phyloP scores from a whole-genome alignment of 768 basidiomycete species.

The Rhodotorula sphaerocarpa region DNA sequence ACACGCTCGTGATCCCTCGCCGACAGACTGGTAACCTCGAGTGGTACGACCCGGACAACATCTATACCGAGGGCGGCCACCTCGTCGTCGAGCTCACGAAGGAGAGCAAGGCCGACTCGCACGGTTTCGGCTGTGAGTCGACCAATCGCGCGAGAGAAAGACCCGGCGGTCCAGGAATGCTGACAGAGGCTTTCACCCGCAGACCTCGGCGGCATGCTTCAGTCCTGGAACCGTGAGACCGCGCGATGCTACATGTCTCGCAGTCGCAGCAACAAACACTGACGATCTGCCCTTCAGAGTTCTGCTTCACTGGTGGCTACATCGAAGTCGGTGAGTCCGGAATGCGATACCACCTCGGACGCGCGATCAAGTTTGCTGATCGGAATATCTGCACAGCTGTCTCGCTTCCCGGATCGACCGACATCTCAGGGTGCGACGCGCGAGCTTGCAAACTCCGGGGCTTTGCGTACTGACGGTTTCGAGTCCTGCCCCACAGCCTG shows the following conservation, averaged over 20 bases:
- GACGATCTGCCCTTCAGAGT: too few species aligned
- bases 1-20: not conserved
- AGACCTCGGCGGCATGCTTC: constrained; percentile 53
- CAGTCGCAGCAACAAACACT: too few species aligned
- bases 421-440: constrained; percentile 14
- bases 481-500: too few species aligned
- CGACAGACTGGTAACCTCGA: not conserved
- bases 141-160: too few species aligned
- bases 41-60: constrained; percentile 42
- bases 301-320: constrained; percentile 38
- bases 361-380: too few species aligned
- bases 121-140: constrained; percentile 17
- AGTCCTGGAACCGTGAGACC: constrained; percentile 42
- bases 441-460: constrained; percentile 12
- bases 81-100: constrained; percentile 35
- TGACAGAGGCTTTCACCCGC: not conserved
- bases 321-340: constrained; percentile 29
- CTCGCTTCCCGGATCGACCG: constrained; percentile 35
- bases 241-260: too few species aligned
- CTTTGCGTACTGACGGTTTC: too few species aligned
- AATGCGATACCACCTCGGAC: too few species aligned
- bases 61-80: constrained; percentile 44
- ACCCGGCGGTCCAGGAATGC: constrained; percentile 10
- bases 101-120: constrained; percentile 18
- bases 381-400: too few species aligned